Evolutionary conservation across 1,284 basidiomycete species (phyloP), one percentile per base, ranked within the genome.

Genomic region (Rhodotorula mucilaginosa): DNA sequence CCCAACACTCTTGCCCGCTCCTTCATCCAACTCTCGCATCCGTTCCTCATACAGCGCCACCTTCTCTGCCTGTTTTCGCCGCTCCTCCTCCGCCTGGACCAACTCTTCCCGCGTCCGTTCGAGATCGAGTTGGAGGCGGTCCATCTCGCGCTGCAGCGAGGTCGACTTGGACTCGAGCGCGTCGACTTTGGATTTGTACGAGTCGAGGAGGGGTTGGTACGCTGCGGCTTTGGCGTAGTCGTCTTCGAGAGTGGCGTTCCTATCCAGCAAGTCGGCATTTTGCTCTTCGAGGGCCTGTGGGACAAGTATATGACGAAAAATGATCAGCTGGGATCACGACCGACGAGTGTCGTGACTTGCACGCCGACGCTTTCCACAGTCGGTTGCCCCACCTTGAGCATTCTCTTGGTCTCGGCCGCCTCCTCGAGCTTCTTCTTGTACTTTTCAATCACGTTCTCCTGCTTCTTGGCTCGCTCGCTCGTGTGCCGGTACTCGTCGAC

Each of bases 361-460:
- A 34, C 7, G 34, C 34, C 34, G 7, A 34, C 34, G 7, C 34
- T 5, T 16, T 21, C 1, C 29, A 26, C 7, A 6, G 29, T 31
- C 29, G 23, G 18, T 1, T 2, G 60, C 21, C 83, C 52, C 75
- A 91, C 92, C 83, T 93, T 93, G 79, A 97, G 86, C 76, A 90
- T 88, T 73, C 93, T 87, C 34, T 92, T 88, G 54, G 96, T 85
- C 77, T 95, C 92, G 5, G 91, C 92, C 6, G 90, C 88, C 80
- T 97, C 96, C 78, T 98, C 96, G 6, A 98, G 86, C 82, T 98
- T 98, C 86, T 93, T 96, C 84, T 96, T 96, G 83, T 97, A 97
- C 82, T 98, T 99, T 82, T 98, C 94, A 86, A 97, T 93, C 48
- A 96, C 94, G 78, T 96, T 96, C 81, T 98, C 96, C 10, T 89